phyloP scores from a whole-genome alignment of 768 basidiomycete genomes.

The Trichaptum fuscoviolaceum region DNA sequence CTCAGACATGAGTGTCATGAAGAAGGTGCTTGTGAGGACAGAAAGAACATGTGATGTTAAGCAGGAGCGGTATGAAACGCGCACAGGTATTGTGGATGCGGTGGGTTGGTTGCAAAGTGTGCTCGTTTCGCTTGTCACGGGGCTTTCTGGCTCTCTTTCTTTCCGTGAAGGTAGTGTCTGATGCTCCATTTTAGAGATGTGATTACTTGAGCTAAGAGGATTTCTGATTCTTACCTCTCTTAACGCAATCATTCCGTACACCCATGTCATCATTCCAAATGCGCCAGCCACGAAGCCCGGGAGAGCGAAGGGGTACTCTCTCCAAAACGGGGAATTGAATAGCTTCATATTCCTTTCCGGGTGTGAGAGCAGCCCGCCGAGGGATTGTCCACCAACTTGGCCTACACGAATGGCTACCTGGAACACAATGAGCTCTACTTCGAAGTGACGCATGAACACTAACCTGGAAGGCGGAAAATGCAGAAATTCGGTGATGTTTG shows the following conservation, averaged over 20 bases:
- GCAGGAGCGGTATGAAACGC: background rate
- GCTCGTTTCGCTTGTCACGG: background rate
- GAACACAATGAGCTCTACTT: background rate
- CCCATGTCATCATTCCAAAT: conserved; percentile 12
- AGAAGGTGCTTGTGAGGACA: conserved; percentile 8
- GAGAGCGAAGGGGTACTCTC: conserved; percentile 17
- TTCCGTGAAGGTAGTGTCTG: background rate
- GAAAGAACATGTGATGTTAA: conserved; percentile 12
- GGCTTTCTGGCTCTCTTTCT: background rate
- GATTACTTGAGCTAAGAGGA: background rate
- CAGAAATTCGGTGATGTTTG: background rate
- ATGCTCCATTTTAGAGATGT: background rate
- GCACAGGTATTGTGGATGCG: background rate
- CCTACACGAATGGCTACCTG: conserved; percentile 7
- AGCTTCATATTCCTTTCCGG: conserved; percentile 9
- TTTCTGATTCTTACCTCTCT: conserved; percentile 16
- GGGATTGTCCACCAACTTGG: conserved; percentile 11
- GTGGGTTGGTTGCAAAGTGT: background rate
- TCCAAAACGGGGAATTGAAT: conserved; percentile 14
- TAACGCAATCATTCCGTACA: conserved; percentile 14
- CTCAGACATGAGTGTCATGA: conserved; percentile 10
- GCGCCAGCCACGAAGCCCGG: conserved; percentile 17
- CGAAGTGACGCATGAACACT: background rate
- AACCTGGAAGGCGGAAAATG: background rate
- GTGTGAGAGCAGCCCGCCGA: conserved; percentile 12